Base-by-base conservation (phyloP, 768 basidiomycete genomes). In the Leccinum obscurum region DNA sequence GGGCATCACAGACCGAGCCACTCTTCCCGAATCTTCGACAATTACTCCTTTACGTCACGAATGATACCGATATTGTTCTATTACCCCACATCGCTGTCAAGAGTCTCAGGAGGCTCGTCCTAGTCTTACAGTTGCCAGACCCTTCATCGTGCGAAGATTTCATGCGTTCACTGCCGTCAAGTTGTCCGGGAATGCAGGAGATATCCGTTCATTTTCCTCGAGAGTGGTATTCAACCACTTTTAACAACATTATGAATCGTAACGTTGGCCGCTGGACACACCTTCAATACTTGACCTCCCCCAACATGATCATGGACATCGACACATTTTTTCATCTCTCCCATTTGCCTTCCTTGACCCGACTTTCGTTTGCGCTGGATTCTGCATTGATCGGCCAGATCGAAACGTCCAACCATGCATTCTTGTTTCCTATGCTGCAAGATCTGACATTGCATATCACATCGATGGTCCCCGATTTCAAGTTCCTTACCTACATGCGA, bases 241-340 rank as follows among this genome's bases (percentile, higher is more conserved):
- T 32, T 14, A 32, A 26, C 44, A 6, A 32, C 17, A 30, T 24
- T 10, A 41, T 56, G 28, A 39, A 5, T 22, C 11, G 6, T 10
- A n/a, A 49, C 34, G 49, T 59, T 54, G 35, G 15, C 17, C 14
- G 13, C 48, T 59, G 58, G 58, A n/a, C 28, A 14, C 39, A 56
- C n/a, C 55, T 48, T 37, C 55, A 7, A 17, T 11, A 0, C 10
- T 4, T 53, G 13, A 3, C 22, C 2, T 58, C 35, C 28, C 9
- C 14, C n/a, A 1, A 11, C 0, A 1, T 57, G 28, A 39, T 15
- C 39, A 17, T 63, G 34, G 34, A 62, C 32, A 9, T 44, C 4
- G 48, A 39, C 14, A 10, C 55, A 3, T 14, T 57, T 22, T 9
- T 24, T 3, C 52, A 57, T 49, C 26, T 59, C 35, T 49, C 54